Conservation (phyloP, 2,329 filamentous ascomycete species). For the Aureobasidium pullulans region DNA sequence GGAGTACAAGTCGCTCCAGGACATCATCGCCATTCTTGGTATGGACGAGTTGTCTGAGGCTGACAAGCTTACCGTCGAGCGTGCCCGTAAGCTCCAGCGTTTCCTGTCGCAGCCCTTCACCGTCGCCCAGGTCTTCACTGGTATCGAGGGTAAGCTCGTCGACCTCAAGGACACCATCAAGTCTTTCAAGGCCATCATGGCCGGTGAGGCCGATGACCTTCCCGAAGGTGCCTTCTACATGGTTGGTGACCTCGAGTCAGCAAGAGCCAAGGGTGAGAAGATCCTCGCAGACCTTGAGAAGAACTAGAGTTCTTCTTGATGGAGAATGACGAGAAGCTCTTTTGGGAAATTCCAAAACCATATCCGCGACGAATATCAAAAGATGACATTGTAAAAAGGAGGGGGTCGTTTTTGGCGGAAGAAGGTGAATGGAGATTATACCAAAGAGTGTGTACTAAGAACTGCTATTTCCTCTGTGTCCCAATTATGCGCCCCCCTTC, state of each 20-base stretch:
- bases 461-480: slow-evolving; percentile 14
- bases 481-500: slow-evolving; percentile 1
- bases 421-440: slow-evolving; percentile 10
- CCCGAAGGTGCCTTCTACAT: slow-evolving; percentile 71
- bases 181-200: slow-evolving; percentile 95
- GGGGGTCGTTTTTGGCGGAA: slow-evolving; percentile 12
- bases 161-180: slow-evolving; percentile 97
- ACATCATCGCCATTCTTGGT: slow-evolving; percentile 98
- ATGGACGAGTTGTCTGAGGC: slow-evolving; percentile 99
- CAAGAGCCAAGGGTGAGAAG: slow-evolving; percentile 97
- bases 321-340: slow-evolving; percentile 11
- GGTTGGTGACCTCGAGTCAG: slow-evolving; percentile 83
- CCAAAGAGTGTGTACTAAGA: slow-evolving; percentile 14
- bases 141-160: slow-evolving; percentile 94
- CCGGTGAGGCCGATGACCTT: slow-evolving; percentile 89
- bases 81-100: slow-evolving; percentile 99
- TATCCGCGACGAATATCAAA: slow-evolving; percentile 11
- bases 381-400: slow-evolving; percentile 13
- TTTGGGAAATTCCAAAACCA: slow-evolving; percentile 2
- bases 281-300: slow-evolving; percentile 88
- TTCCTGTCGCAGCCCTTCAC: slow-evolving; percentile 99
- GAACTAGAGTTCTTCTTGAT: slow-evolving; percentile 13
- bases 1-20: slow-evolving; percentile 99
- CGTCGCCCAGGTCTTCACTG: slow-evolving; percentile 76
- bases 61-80: slow-evolving; percentile 99